Conservation (phyloP, 345 rosid species). For the Aquilaria sinensis region DNA sequence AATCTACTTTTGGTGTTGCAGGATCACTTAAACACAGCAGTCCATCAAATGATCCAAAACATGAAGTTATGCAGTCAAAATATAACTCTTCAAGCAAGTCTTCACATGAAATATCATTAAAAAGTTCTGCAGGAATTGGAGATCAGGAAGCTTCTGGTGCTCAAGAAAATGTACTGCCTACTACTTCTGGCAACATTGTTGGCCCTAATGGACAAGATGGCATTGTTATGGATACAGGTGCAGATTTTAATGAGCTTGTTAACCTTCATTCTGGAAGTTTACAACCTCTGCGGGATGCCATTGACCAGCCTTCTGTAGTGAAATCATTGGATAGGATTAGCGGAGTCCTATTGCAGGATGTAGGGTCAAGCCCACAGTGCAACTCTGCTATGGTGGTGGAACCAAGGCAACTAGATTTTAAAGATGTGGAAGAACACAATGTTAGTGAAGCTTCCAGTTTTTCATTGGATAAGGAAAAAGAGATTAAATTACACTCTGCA, state of each 20-base stretch:
- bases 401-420: constrained; percentile 40
- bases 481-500: constrained; percentile 15
- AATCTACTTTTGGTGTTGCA: background rate
- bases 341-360: constrained; percentile 20
- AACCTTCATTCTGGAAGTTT: constrained; percentile 24
- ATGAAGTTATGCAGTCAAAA: background rate
- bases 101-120: constrained; percentile 4
- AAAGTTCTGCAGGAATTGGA: constrained; percentile 7
- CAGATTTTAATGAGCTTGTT: constrained; percentile 9
- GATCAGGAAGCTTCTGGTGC: constrained; percentile 11
- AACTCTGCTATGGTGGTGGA: constrained; percentile 22
- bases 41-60: constrained; percentile 2
- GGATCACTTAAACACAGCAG: background rate
- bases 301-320: background rate
- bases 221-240: constrained; percentile 16
- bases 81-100: background rate
- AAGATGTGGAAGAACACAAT: constrained; percentile 24
- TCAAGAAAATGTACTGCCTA: constrained; percentile 13
- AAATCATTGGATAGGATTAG: constrained; percentile 7
- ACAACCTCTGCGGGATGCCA: constrained; percentile 20
- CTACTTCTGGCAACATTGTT: constrained; percentile 5
- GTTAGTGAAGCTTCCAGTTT: constrained; percentile 17
- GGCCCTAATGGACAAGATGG: constrained; percentile 12
- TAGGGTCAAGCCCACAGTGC: constrained; percentile 18
- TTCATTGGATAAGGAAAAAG: constrained; percentile 18